phyloP scores from a whole-genome alignment of 2,329 filamentous ascomycete species.

The Aureobasidium sp. region DNA sequence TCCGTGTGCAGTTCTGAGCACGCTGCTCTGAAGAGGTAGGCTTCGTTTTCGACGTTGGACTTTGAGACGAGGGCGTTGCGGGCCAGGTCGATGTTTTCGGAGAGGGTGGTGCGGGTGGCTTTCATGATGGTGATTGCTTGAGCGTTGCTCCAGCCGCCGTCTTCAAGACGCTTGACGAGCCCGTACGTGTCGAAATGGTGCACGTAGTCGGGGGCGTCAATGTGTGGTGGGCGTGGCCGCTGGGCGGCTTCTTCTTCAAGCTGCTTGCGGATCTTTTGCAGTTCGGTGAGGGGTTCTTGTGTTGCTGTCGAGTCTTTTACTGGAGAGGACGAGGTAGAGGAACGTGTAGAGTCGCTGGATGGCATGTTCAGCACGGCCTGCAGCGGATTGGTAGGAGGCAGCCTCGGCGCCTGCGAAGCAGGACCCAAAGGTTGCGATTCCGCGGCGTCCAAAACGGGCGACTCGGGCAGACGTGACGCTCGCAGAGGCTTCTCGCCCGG shows the following conservation, averaged over 20 bases:
- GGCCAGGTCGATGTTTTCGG: conserved; percentile 73
- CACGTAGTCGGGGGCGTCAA: conserved; percentile 70
- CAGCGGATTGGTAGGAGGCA: conserved; percentile 29
- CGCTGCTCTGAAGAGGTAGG: conserved; percentile 87
- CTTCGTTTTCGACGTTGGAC: conserved; percentile 86
- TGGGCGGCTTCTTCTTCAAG: conserved; percentile 8
- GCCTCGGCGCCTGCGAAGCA: conserved; percentile 9
- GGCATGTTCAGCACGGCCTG: conserved; percentile 38
- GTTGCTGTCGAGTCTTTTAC: not conserved
- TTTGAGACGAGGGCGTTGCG: conserved; percentile 77
- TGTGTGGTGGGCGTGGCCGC: conserved; percentile 51
- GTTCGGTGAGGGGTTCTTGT: conserved; percentile 2
- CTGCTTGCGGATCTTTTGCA: conserved; percentile 6
- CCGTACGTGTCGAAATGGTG: conserved; percentile 96
- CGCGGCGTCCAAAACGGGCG: conserved; percentile 13
- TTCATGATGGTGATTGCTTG: conserved; percentile 91
- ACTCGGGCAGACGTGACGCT: not conserved
- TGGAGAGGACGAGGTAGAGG: not conserved
- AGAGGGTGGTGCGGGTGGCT: conserved; percentile 69
- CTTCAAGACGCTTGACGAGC: conserved; percentile 71
- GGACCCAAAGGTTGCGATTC: conserved; percentile 11
- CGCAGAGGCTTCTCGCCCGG: conserved; percentile 1
- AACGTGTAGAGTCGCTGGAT: conserved; percentile 19
- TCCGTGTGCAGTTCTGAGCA: conserved; percentile 88
- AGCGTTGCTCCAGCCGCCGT: conserved; percentile 61